These are phyloP conservation scores for Quercus ilex DNA, from an alignment of 306 rosid species.

Conservation along the genomic window DNA sequence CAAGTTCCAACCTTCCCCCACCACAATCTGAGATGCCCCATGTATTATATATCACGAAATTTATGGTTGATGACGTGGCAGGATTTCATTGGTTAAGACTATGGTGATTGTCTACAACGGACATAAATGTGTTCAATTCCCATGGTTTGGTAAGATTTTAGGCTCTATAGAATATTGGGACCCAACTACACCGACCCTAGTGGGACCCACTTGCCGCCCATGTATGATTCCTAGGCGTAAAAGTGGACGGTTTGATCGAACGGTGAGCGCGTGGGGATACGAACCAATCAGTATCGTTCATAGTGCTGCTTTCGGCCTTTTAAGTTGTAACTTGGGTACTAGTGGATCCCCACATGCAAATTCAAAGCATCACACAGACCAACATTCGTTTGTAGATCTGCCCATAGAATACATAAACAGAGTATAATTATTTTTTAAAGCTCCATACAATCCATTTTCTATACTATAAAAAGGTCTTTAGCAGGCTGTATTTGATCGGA, in stretches of 20 bases:
- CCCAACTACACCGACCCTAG: background rate
- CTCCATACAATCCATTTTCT: too few relatives aligned
- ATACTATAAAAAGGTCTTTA: too few relatives aligned
- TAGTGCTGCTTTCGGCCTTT: constrained; percentile 5
- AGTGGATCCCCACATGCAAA: background rate
- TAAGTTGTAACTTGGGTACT: background rate
- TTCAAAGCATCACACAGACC: background rate
- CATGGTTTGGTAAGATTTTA: background rate
- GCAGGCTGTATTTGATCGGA: too few relatives aligned
- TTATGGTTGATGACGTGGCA: background rate
- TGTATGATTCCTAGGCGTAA: background rate
- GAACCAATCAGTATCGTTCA: background rate
- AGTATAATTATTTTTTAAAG: too few relatives aligned
- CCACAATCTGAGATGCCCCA: background rate
- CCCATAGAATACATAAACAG: too few relatives aligned
- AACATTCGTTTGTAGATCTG: background rate
- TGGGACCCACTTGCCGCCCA: constrained; percentile 18
- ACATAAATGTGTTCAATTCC: background rate
- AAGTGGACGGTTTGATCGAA: constrained; percentile 15
- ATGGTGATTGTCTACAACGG: background rate
- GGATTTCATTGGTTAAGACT: background rate
- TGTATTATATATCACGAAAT: too few relatives aligned
- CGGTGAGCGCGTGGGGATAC: background rate
- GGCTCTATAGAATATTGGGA: background rate
- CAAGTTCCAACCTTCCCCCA: background rate